These are phyloP conservation scores for Fusarium albosuccineum DNA, from an alignment of 2,329 filamentous ascomycete genomes.

Conservation along the genomic window DNA sequence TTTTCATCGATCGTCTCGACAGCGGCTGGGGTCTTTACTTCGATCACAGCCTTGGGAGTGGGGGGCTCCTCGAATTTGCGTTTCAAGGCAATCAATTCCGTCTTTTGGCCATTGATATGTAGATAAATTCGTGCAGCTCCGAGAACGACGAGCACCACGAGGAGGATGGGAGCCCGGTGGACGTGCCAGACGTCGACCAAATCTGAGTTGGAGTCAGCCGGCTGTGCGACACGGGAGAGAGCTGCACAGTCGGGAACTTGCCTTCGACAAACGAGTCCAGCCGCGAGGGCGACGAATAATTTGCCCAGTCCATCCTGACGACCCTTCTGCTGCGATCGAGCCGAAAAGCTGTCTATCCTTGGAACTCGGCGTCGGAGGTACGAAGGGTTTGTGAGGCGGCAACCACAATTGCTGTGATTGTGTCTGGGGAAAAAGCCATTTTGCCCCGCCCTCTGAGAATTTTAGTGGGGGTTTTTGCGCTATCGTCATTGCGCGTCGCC, in stretches of 20 bases:
- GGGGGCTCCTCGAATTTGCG: slow-evolving; percentile 50
- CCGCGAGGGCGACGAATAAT: slow-evolving; percentile 42
- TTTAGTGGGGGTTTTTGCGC: slow-evolving; percentile 36
- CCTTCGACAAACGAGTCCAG: slow-evolving; percentile 45
- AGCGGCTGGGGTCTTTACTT: slow-evolving; percentile 33
- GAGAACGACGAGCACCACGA: slow-evolving; percentile 55
- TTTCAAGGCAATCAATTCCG: slow-evolving; percentile 54
- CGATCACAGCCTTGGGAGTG: slow-evolving; percentile 19
- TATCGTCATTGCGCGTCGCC: slow-evolving; percentile 40
- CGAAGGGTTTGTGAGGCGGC: slow-evolving; percentile 19
- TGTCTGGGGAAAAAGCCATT: slow-evolving; percentile 40
- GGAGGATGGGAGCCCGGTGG: slow-evolving; percentile 60
- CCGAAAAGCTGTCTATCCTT: slow-evolving; percentile 14
- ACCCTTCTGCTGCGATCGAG: slow-evolving; percentile 14
- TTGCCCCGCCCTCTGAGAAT: slow-evolving; percentile 42
- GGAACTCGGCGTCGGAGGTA: not conserved
- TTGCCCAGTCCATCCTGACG: slow-evolving; percentile 44
- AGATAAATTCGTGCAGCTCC: slow-evolving; percentile 58
- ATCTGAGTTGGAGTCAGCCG: slow-evolving; percentile 45
- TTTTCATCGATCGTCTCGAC: slow-evolving; percentile 44
- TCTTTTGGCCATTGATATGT: slow-evolving; percentile 51
- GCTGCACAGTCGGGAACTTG: slow-evolving; percentile 19
- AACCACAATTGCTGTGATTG: slow-evolving; percentile 21
- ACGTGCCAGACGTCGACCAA: slow-evolving; percentile 61
- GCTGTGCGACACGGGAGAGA: slow-evolving; percentile 13